Evolutionary conservation across 1,139 yeast species (phyloP).

Genomic region (Geotrichum klebahnii): DNA sequence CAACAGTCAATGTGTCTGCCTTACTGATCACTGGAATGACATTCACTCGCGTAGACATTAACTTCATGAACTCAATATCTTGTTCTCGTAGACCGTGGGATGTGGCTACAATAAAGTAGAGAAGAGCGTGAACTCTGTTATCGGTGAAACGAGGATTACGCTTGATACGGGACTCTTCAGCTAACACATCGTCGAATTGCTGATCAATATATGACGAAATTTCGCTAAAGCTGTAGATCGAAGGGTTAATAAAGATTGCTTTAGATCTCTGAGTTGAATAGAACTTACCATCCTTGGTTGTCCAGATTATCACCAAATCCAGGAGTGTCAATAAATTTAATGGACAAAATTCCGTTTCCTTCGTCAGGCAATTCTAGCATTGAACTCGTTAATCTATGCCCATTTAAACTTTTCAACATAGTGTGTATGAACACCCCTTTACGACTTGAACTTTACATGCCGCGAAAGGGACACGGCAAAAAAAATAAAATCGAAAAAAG

Average conservation of each 20-base stretch:
- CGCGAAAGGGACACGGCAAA: not conserved
- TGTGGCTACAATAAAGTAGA: conserved; percentile 68
- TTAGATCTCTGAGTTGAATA: not conserved
- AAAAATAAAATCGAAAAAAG: too few species aligned
- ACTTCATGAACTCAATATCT: conserved; percentile 73
- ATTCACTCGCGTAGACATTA: conserved; percentile 76
- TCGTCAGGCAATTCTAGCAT: conserved; percentile 40
- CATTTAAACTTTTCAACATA: conserved; percentile 1
- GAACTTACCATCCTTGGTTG: conserved; percentile 47
- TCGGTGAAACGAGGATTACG: conserved; percentile 79
- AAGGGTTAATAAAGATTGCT: conserved; percentile 2
- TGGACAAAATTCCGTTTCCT: conserved; percentile 78
- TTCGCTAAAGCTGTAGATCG: conserved; percentile 55
- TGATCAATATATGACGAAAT: conserved; percentile 74
- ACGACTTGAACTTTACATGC: not conserved
- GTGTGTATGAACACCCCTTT: not conserved
- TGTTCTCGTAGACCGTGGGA: conserved; percentile 75
- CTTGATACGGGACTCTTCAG: conserved; percentile 89
- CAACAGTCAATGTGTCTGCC: conserved; percentile 78
- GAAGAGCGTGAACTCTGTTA: conserved; percentile 67
- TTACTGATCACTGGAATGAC: conserved; percentile 83
- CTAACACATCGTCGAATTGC: conserved; percentile 88
- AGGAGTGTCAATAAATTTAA: conserved; percentile 60
- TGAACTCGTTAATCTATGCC: conserved; percentile 22
- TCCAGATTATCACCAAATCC: conserved; percentile 75